Conservation (phyloP, 768 basidiomycete species). For the Leccinum sublutescens region DNA sequence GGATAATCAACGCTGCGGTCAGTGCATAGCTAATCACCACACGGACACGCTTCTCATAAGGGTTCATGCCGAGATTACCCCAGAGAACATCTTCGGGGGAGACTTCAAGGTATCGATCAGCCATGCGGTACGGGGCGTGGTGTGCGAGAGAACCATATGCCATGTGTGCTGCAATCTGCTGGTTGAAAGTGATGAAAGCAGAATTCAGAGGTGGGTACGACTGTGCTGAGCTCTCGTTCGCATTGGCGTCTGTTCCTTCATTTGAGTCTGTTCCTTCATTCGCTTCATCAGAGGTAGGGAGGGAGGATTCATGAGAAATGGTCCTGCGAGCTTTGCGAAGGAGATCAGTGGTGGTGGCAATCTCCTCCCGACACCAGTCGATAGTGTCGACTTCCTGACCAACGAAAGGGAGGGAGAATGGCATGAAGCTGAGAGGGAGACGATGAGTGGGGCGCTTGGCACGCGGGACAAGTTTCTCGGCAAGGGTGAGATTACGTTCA, state of each 20-base stretch:
- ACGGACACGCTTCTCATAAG: conserved; percentile 79
- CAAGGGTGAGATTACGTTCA: conserved; percentile 34
- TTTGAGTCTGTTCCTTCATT: conserved; percentile 12
- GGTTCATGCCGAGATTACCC: conserved; percentile 85
- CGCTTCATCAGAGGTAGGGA: conserved; percentile 25
- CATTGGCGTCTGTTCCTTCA: conserved; percentile 8
- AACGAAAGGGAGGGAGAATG: conserved; percentile 58
- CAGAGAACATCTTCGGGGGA: conserved; percentile 90
- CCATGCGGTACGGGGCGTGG: conserved; percentile 83
- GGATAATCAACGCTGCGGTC: conserved; percentile 77
- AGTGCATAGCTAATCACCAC: conserved; percentile 64
- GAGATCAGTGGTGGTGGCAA: conserved; percentile 50
- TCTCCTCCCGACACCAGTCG: conserved; percentile 82
- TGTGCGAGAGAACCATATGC: conserved; percentile 73
- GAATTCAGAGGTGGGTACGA: conserved; percentile 62
- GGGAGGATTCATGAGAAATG: conserved; percentile 17
- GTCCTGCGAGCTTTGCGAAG: conserved; percentile 50
- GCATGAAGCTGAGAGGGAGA: conserved; percentile 52
- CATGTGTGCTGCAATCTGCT: conserved; percentile 91
- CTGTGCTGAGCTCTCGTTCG: conserved; percentile 17
- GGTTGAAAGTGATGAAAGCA: conserved; percentile 88
- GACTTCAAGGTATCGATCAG: conserved; percentile 73
- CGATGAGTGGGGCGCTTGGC: conserved; percentile 78
- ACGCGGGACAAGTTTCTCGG: conserved; percentile 60
- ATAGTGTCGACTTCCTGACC: conserved; percentile 94